Conservation (phyloP, 2,329 filamentous ascomycete species). For the Cadophora luteo-olivacea region DNA sequence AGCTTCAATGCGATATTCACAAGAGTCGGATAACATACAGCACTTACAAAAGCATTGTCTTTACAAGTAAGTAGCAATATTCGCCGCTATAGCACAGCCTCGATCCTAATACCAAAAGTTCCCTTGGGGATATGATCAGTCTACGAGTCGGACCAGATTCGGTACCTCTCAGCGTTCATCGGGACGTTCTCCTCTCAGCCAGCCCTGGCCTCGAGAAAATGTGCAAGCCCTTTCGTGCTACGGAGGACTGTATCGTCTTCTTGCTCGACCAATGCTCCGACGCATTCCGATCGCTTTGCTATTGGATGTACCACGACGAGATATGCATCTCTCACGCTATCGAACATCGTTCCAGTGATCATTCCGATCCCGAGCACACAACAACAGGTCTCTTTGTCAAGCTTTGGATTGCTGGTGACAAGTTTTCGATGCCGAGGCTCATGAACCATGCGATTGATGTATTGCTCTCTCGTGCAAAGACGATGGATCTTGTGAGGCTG, state of each 20-base stretch:
- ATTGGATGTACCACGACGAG: conserved; percentile 28
- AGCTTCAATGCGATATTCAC: neutral
- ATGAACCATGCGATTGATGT: conserved; percentile 28
- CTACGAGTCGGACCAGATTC: conserved; percentile 22
- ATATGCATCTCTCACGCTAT: conserved; percentile 21
- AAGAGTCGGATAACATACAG: neutral
- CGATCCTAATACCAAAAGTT: neutral
- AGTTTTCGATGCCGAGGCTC: conserved; percentile 24
- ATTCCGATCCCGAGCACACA: neutral
- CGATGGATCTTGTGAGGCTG: conserved; percentile 3
- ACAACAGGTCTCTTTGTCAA: conserved; percentile 20
- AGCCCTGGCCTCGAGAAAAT: conserved; percentile 2
- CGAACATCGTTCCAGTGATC: neutral
- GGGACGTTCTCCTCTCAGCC: conserved; percentile 23
- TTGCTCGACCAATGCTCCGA: conserved; percentile 24
- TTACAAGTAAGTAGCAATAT: neutral
- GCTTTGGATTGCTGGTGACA: conserved; percentile 22
- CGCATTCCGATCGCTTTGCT: conserved; percentile 16
- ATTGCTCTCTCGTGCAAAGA: neutral
- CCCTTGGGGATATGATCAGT: conserved; percentile 16
- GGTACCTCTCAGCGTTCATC: conserved; percentile 16
- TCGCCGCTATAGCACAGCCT: neutral
- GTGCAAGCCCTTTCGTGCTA: conserved; percentile 23
- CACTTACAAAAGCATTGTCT: conserved; percentile 12
- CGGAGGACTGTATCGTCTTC: conserved; percentile 8